phyloP scores from a whole-genome alignment of 2,329 filamentous ascomycete species.

The Pyrenophora graminea region DNA sequence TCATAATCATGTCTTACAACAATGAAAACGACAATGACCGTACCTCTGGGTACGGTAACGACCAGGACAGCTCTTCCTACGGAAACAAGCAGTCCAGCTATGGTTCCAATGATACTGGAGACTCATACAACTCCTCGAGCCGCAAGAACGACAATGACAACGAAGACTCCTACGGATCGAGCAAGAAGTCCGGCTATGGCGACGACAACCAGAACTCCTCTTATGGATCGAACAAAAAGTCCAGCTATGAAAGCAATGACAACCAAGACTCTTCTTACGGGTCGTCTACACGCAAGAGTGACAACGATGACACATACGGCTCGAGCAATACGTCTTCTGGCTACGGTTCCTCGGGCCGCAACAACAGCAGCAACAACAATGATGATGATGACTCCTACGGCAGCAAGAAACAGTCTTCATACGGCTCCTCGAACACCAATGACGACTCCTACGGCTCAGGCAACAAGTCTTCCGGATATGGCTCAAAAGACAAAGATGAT shows the following conservation, averaged over 20 bases:
- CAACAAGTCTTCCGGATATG: constrained; percentile 8
- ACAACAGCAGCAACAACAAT: background rate
- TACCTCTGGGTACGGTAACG: constrained; percentile 10
- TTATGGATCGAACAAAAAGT: constrained; percentile 7
- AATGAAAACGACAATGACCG: constrained; percentile 6
- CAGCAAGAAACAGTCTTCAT: constrained; percentile 5
- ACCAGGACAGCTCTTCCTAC: constrained; percentile 12
- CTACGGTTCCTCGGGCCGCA: constrained; percentile 2
- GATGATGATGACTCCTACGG: constrained; percentile 5
- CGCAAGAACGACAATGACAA: constrained; percentile 5
- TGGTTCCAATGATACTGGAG: constrained; percentile 6
- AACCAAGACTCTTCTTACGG: constrained; percentile 5
- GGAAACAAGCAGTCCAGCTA: constrained; percentile 8
- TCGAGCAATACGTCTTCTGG: constrained; percentile 1
- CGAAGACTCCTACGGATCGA: constrained; percentile 15
- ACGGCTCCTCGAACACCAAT: constrained; percentile 8
- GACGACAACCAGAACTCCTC: constrained; percentile 3
- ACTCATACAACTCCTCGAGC: constrained; percentile 2
- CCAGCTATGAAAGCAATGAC: constrained; percentile 12
- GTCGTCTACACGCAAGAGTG: background rate
- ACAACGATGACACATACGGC: constrained; percentile 3
- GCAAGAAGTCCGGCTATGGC: constrained; percentile 12
- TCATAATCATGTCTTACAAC: constrained; percentile 15
- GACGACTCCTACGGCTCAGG: constrained; percentile 11
- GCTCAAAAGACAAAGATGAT: constrained; percentile 6